Conservation (phyloP, 2,329 filamentous ascomycete genomes). For the Fusarium zealandicum region DNA sequence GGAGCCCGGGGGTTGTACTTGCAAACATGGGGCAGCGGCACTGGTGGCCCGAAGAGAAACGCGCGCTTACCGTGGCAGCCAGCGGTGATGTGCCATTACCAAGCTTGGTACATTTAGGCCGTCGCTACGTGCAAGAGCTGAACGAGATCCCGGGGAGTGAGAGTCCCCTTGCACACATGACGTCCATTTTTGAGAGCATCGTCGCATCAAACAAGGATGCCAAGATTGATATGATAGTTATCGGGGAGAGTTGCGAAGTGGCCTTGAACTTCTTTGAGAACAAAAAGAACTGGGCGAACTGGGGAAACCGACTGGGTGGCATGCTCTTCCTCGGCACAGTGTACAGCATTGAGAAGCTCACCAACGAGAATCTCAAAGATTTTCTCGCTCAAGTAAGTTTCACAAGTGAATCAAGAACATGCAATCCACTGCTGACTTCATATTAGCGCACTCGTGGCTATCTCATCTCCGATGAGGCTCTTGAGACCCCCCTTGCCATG, state of each 20-base stretch:
- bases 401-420: background rate
- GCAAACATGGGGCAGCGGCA: slow-evolving; percentile 79
- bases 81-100: slow-evolving; percentile 67
- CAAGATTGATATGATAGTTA: slow-evolving; percentile 72
- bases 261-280: slow-evolving; percentile 65
- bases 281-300: slow-evolving; percentile 57
- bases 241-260: slow-evolving; percentile 70
- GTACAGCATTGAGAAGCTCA: slow-evolving; percentile 49
- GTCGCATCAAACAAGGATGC: slow-evolving; percentile 58
- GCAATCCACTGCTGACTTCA: slow-evolving; percentile 17
- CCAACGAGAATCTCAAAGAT: slow-evolving; percentile 53
- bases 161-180: slow-evolving; percentile 66
- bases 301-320: slow-evolving; percentile 54
- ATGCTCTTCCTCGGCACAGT: slow-evolving; percentile 60
- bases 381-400: slow-evolving; percentile 61
- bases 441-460: slow-evolving; percentile 69
- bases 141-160: slow-evolving; percentile 71
- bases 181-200: slow-evolving; percentile 70
- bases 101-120: slow-evolving; percentile 66
- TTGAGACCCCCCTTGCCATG: slow-evolving; percentile 62
- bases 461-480: slow-evolving; percentile 57
- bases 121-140: slow-evolving; percentile 57
- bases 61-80: slow-evolving; percentile 64
- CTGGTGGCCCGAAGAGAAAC: slow-evolving; percentile 73
- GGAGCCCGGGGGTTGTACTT: slow-evolving; percentile 69